These are phyloP conservation scores for Populus trichocarpa DNA, from an alignment of 441 rosid genomes.

Conservation along the genomic window DNA sequence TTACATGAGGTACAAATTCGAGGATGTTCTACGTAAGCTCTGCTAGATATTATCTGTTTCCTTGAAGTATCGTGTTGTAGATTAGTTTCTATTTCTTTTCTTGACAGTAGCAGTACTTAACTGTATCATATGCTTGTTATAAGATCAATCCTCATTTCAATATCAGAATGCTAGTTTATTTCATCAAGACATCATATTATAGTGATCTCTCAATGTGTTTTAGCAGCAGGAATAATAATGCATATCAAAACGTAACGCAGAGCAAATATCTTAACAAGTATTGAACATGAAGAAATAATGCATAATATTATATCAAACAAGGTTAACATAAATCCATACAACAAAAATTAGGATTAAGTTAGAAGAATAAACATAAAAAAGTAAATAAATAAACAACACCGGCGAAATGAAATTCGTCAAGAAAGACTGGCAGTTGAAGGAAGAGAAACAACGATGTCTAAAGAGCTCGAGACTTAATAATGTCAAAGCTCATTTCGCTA, in stretches of 20 bases:
- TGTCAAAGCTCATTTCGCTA: slow-evolving; percentile 69
- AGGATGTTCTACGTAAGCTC: neutral
- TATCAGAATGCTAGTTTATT: neutral
- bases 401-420: neutral
- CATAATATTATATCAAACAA: neutral
- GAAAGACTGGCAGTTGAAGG: neutral
- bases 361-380: neutral
- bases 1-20: neutral
- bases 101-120: neutral
- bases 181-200: neutral
- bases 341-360: neutral
- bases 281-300: neutral
- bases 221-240: neutral
- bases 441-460: slow-evolving; percentile 7
- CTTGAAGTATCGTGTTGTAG: neutral
- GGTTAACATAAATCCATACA: neutral
- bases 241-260: neutral
- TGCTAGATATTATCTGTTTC: neutral
- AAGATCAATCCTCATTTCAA: no score
- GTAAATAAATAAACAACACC: neutral
- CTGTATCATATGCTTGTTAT: neutral
- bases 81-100: neutral
- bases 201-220: neutral
- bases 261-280: neutral
- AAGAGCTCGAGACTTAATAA: slow-evolving; percentile 53